Conservation (phyloP, 306 rosid species). For the Sicyos baderoa region DNA sequence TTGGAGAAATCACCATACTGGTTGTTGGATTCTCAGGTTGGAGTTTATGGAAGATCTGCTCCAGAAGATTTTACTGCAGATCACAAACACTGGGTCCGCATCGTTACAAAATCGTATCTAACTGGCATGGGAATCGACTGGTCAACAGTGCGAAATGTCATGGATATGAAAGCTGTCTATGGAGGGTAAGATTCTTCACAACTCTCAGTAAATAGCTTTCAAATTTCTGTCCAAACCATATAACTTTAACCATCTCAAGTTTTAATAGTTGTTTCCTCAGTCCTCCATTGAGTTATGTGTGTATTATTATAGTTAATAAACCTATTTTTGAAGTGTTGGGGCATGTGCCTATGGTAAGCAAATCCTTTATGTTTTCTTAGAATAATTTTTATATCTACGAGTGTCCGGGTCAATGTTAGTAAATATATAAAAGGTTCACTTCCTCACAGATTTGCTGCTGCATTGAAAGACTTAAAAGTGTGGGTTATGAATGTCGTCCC, state of each 20-base stretch:
- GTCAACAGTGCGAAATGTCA: constrained; percentile 70
- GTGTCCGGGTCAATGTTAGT: not conserved
- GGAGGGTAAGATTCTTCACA: constrained; percentile 65
- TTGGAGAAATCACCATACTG: constrained; percentile 73
- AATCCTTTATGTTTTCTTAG: not conserved
- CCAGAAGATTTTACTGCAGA: constrained; percentile 85
- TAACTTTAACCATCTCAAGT: not conserved
- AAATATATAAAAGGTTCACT: constrained; percentile 18
- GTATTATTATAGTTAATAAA: too few relatives aligned
- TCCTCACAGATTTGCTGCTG: constrained; percentile 83
- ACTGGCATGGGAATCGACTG: constrained; percentile 85
- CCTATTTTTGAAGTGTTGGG: too few relatives aligned
- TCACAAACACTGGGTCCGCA: constrained; percentile 70
- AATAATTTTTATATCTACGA: too few relatives aligned
- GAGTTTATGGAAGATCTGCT: constrained; percentile 94
- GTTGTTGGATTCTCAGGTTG: constrained; percentile 75
- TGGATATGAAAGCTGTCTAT: constrained; percentile 91
- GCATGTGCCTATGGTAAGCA: too few relatives aligned
- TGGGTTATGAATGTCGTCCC: constrained; percentile 98
- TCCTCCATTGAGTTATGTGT: not conserved
- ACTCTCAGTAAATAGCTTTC: not conserved
- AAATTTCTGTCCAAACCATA: not conserved
- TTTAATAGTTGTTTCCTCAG: not conserved
- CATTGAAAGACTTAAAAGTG: constrained; percentile 65
- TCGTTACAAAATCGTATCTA: constrained; percentile 73